A percentile compares a stretch with the other conserved stretches of the same genome.
Conservation (phyloP, 2,329 filamentous ascomycete genomes). For the Orbilia javanica region DNA sequence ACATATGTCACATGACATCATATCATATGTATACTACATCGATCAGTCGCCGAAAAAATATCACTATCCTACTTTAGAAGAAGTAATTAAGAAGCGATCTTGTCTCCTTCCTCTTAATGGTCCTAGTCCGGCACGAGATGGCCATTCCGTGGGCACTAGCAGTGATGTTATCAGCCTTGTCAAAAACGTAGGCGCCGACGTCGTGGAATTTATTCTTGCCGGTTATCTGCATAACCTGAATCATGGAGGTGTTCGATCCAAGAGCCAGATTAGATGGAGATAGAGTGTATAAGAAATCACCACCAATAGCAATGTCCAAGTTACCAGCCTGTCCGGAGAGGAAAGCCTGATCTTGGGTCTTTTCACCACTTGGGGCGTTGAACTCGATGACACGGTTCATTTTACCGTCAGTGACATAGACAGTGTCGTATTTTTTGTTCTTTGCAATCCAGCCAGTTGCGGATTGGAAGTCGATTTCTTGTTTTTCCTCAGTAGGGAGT, state of each 20-base stretch:
- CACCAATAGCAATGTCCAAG: constrained; percentile 70
- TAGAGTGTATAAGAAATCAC: constrained; percentile 72
- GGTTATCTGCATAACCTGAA: constrained; percentile 47
- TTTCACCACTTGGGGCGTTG: constrained; percentile 67
- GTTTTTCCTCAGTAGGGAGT: constrained; percentile 65
- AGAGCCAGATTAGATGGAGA: constrained; percentile 61
- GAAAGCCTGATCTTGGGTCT: constrained; percentile 61
- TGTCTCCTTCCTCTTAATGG: constrained; percentile 16
- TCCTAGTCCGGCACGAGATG: constrained; percentile 24
- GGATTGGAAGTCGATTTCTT: constrained; percentile 68
- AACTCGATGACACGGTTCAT: constrained; percentile 72
- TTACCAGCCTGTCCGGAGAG: constrained; percentile 69
- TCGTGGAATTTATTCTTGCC: constrained; percentile 27
- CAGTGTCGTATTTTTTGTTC: constrained; percentile 68
- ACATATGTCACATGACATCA: constrained; percentile 24
- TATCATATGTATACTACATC: background rate
- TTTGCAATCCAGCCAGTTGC: constrained; percentile 73
- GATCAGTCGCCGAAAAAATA: background rate
- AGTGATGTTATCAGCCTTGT: constrained; percentile 30
- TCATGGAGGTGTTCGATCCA: constrained; percentile 35
- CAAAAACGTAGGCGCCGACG: constrained; percentile 40
- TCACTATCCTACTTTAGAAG: constrained; percentile 2
- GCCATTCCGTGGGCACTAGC: constrained; percentile 42
- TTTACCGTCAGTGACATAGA: constrained; percentile 72
- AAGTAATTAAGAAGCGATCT: constrained; percentile 9